phyloP scores from a whole-genome alignment of 257 asterid genomes.

The Solanum pinnatisectum region DNA sequence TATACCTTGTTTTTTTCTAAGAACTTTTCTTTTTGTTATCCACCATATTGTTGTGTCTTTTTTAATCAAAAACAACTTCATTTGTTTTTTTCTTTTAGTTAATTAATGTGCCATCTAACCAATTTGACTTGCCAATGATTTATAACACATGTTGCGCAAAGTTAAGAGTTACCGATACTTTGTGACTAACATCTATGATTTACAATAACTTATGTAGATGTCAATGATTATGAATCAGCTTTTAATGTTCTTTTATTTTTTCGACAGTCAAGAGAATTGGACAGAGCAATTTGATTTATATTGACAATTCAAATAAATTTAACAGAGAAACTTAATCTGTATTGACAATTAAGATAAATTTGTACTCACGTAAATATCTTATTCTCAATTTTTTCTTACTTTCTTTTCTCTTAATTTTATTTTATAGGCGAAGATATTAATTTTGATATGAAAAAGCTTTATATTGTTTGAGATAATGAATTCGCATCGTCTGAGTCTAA shows the following conservation, averaged over 20 bases:
- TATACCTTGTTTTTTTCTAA: neutral
- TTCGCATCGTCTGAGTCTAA: neutral
- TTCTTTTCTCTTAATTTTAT: too few relatives aligned
- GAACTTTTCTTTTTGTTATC: neutral
- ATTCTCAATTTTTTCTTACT: neutral
- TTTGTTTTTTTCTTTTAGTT: too few relatives aligned
- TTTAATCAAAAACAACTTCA: too few relatives aligned
- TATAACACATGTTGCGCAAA: neutral
- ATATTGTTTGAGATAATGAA: neutral
- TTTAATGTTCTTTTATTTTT: neutral
- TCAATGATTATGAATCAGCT: too few relatives aligned
- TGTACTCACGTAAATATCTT: neutral
- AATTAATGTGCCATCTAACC: too few relatives aligned
- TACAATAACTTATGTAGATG: too few relatives aligned
- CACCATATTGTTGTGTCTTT: neutral
- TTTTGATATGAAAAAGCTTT: neutral
- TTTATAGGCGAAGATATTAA: neutral
- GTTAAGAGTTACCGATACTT: neutral
- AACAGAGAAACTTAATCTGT: too few relatives aligned
- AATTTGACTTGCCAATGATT: neutral
- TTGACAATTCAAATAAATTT: too few relatives aligned
- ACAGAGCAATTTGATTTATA: too few relatives aligned
- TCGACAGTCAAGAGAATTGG: neutral
- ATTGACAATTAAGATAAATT: neutral
- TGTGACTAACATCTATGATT: neutral